Evolutionary conservation across 169 alveolate species (phyloP).

Genomic region (Eimeria praecox): DNA sequence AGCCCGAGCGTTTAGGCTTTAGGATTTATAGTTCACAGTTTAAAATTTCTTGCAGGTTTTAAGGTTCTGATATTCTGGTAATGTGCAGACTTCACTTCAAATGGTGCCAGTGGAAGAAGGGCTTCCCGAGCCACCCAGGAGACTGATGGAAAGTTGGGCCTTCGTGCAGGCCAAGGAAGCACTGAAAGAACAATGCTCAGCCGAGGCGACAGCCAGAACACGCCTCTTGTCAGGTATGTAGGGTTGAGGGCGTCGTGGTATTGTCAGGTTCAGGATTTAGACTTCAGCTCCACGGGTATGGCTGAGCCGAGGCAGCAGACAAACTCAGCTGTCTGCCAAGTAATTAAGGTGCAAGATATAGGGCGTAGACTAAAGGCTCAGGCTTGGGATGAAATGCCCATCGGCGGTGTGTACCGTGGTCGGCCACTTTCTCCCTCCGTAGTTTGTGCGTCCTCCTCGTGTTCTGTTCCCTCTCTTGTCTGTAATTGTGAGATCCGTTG

Average conservation of each 20-base stretch:
- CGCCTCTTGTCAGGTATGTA: conserved; percentile 35
- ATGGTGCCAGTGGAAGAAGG: conserved; percentile 40
- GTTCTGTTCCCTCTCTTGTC: background rate
- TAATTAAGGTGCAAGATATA: background rate
- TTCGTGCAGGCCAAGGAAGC: conserved; percentile 42
- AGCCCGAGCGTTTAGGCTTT: background rate
- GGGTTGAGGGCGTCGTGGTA: background rate
- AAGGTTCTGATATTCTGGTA: background rate
- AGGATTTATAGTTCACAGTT: background rate
- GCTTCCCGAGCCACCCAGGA: conserved; percentile 32
- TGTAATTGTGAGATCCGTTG: background rate
- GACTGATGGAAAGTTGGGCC: background rate
- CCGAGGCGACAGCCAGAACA: background rate
- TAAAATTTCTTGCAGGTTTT: no score
- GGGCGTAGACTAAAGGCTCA: background rate
- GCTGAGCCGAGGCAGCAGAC: background rate
- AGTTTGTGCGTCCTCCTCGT: background rate
- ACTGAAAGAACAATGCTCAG: conserved; percentile 21
- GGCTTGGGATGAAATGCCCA: background rate
- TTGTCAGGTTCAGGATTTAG: background rate
- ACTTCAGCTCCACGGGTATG: background rate
- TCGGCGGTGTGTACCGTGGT: background rate
- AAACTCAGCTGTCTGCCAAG: background rate
- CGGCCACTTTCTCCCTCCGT: background rate
- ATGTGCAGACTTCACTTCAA: conserved; percentile 18